Base-by-base conservation (phyloP, 495 filamentous ascomycete genomes). In the Hypomontagnella submonticulosa region DNA sequence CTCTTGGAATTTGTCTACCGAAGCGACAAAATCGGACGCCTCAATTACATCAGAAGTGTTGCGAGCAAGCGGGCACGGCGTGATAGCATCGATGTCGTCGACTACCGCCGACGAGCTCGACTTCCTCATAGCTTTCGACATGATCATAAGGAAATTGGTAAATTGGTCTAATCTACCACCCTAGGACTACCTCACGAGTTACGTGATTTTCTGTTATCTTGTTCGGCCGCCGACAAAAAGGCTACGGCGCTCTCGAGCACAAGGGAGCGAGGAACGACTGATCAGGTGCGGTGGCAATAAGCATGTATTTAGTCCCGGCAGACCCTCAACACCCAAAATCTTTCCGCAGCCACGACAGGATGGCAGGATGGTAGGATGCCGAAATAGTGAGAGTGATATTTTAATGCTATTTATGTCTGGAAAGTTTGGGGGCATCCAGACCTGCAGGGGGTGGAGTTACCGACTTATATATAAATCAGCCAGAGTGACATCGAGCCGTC, bases 81-180 rank as follows among this genome's bases (percentile, higher is more conserved):
- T 74, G 10, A 74, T 74, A 13, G 71, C 71, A 40, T 74, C 71
- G 53, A 71, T 70, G 41, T 74, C 71, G 34, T 74, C 71, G 16
- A 68, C 37, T 12, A 23, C 27, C 8, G 52, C 16, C 20, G 53
- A 30, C 15, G 20, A 47, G 13, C 48, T 55, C 18, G 36, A 42
- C 32, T 52, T 63, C 47, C 58, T 63, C 30, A 34, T 44, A 51
- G 32, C 19, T 46, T 46, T 50, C 1, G 67, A 48, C 67, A 63
- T 62, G 5, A 12, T 61, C 34, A 11, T 56, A 16, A 37, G 10
- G 4, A 3, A n/a, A n/a, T n/a, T n/a, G n/a, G 18, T 8, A n/a
- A n/a, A n/a, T 8, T 10, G 13, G 19, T 54, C 19, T 19, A 33
- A 57, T 57, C 33, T 40, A 30, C 44, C 30, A n/a, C 32, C 15